These are phyloP conservation scores for Kwoniella bestiolae DNA, from an alignment of 768 basidiomycete species.

Conservation along the genomic window DNA sequence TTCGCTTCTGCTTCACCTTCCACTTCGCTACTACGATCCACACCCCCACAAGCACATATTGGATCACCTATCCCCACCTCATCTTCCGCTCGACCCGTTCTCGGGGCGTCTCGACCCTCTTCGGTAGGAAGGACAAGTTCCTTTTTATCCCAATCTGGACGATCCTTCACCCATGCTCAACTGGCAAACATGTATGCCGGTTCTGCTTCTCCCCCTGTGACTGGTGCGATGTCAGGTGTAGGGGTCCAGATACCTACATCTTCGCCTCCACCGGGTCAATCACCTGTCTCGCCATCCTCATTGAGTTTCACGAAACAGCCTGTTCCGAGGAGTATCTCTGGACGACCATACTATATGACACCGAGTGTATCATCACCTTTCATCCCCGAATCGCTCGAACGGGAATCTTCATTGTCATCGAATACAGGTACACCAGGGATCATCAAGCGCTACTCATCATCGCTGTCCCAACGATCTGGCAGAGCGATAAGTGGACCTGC, in stretches of 20 bases:
- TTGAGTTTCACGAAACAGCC: conserved; percentile 46
- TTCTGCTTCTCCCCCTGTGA: conserved; percentile 37
- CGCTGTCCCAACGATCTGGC: conserved; percentile 39
- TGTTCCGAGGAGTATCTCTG: conserved; percentile 38
- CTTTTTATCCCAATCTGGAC: conserved; percentile 55
- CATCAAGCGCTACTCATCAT: conserved; percentile 54
- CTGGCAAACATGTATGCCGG: conserved; percentile 41
- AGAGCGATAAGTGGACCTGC: conserved; percentile 17
- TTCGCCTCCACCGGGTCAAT: conserved; percentile 29
- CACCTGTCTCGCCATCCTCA: conserved; percentile 41
- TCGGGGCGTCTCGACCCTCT: conserved; percentile 28
- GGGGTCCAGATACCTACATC: conserved; percentile 14
- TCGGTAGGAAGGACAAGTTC: conserved; percentile 51
- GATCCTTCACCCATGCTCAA: conserved; percentile 55
- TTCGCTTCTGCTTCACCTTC: conserved; percentile 46
- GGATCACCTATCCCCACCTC: conserved; percentile 17
- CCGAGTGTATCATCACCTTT: conserved; percentile 42
- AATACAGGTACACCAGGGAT: conserved; percentile 35
- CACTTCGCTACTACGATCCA: conserved; percentile 38
- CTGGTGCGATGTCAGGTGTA: conserved; percentile 34
- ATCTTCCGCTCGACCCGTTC: conserved; percentile 15
- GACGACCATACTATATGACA: conserved; percentile 33
- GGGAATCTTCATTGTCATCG: conserved; percentile 20
- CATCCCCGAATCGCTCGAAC: conserved; percentile 45
- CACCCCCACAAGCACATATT: conserved; percentile 19